Percentiles rank a stretch among this genome's conserved stretches.
Evolutionary conservation across 2,329 filamentous ascomycete genomes (phyloP).

Genomic region (Aspergillus hortae): DNA sequence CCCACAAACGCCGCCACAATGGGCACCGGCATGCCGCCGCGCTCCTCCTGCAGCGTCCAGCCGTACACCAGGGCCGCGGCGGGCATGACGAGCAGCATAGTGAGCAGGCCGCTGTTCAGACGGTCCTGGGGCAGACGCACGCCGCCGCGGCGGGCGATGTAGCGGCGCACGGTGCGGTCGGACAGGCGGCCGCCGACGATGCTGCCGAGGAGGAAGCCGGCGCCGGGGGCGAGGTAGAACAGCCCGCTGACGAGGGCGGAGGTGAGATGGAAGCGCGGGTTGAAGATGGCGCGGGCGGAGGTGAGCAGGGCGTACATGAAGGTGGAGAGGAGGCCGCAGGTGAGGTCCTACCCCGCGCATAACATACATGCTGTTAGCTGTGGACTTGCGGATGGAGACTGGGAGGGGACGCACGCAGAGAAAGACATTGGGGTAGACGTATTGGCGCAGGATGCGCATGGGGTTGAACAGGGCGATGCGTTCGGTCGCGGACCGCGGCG

Average conservation of each 20-base stretch:
- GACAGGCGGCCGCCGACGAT: constrained; percentile 67
- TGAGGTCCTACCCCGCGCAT: constrained; percentile 22
- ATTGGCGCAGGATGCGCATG: constrained; percentile 56
- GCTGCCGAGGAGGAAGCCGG: constrained; percentile 66
- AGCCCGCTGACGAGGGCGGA: constrained; percentile 64
- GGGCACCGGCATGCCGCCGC: constrained; percentile 55
- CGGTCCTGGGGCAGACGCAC: constrained; percentile 65
- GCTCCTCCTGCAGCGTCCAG: constrained; percentile 56
- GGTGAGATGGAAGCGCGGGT: constrained; percentile 67
- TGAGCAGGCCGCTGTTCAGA: constrained; percentile 56
- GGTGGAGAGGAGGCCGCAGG: constrained; percentile 56
- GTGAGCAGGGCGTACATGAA: constrained; percentile 70
- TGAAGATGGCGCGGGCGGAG: constrained; percentile 68
- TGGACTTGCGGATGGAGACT: constrained; percentile 23
- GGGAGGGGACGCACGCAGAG: constrained; percentile 47
- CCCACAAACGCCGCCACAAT: constrained; percentile 71
- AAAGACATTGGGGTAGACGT: constrained; percentile 66
- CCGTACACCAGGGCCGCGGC: constrained; percentile 65
- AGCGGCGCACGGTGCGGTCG: constrained; percentile 62
- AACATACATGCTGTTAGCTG: neutral
- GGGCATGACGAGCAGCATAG: constrained; percentile 57
- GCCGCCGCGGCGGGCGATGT: constrained; percentile 57
- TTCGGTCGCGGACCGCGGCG: constrained; percentile 34
- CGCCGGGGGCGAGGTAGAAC: constrained; percentile 71
- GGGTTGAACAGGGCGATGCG: constrained; percentile 55